Percentiles rank a stretch among this genome's conserved stretches.
These are phyloP conservation scores for Venturia nashicola DNA, from an alignment of 2,329 filamentous ascomycete genomes.

Conservation along the genomic window DNA sequence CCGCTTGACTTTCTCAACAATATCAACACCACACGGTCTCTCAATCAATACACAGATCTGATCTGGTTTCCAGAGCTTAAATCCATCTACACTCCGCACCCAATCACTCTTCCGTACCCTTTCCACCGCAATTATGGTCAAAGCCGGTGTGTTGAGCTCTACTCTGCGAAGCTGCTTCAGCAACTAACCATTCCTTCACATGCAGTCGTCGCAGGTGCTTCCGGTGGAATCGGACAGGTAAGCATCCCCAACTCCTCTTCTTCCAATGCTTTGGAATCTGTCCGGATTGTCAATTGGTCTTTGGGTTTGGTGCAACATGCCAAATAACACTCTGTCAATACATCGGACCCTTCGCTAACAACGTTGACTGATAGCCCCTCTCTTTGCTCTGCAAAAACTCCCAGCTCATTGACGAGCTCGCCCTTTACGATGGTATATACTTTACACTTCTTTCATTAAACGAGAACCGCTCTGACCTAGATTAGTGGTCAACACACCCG, in stretches of 20 bases:
- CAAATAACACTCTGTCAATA: neutral
- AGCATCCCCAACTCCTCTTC: conserved; percentile 15
- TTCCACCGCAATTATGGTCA: conserved; percentile 8
- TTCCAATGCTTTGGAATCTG: neutral
- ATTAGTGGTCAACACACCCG: conserved; percentile 81
- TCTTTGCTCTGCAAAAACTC: conserved; percentile 91
- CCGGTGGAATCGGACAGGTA: conserved; percentile 98
- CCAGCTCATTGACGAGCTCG: conserved; percentile 79
- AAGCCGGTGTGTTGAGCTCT: conserved; percentile 9
- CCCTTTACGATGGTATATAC: conserved; percentile 74
- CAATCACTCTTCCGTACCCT: neutral
- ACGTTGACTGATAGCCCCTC: conserved; percentile 52
- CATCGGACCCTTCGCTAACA: conserved; percentile 12
- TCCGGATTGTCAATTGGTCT: neutral
- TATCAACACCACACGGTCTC: neutral
- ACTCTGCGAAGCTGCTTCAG: conserved; percentile 6
- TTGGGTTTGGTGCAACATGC: neutral
- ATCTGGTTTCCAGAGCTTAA: neutral
- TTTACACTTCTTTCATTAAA: neutral
- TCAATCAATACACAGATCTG: neutral
- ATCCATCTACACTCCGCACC: neutral
- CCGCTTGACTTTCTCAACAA: neutral
- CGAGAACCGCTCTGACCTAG: neutral
- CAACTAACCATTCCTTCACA: neutral
- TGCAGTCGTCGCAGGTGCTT: conserved; percentile 76